Conservation (phyloP, 352 stramenopile species). For the Blastocystis hominis region DNA sequence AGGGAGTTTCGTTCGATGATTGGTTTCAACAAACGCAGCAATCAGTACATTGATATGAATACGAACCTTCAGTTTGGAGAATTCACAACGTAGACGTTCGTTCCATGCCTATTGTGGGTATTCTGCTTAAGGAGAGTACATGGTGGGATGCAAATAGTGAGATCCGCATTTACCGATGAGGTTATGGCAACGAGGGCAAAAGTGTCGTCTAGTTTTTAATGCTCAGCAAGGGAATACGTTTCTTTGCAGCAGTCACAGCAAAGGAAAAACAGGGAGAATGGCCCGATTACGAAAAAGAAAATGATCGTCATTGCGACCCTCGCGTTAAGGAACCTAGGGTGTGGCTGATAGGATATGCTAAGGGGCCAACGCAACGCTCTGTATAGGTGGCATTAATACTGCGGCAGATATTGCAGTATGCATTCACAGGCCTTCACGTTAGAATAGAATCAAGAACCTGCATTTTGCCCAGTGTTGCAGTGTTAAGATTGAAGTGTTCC, state of each 20-base stretch:
- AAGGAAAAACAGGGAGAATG: conserved; percentile 42
- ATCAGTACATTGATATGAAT: background rate
- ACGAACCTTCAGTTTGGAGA: background rate
- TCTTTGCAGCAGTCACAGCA: conserved; percentile 42
- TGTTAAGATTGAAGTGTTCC: background rate
- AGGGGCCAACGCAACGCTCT: background rate
- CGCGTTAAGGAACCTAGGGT: background rate
- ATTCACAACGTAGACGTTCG: background rate
- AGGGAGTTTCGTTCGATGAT: background rate
- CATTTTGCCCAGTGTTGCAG: background rate
- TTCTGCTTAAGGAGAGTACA: background rate
- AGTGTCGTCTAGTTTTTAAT: background rate
- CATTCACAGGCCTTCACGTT: conserved; percentile 19
- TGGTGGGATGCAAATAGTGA: background rate
- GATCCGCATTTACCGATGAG: conserved; percentile 8
- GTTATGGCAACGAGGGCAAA: conserved; percentile 38
- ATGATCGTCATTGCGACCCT: background rate
- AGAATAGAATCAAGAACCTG: background rate
- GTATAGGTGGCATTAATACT: conserved; percentile 19
- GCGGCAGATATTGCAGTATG: conserved; percentile 38
- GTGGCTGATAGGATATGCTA: conserved; percentile 5
- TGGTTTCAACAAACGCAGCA: background rate
- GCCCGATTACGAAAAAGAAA: conserved; percentile 46
- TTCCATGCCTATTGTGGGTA: background rate
- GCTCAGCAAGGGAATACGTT: background rate